A percentile compares a stretch with the other conserved stretches of the same genome.
Evolutionary conservation across 1,284 basidiomycete species (phyloP).

Genomic region (Cutaneotrichosporon arboriforme): DNA sequence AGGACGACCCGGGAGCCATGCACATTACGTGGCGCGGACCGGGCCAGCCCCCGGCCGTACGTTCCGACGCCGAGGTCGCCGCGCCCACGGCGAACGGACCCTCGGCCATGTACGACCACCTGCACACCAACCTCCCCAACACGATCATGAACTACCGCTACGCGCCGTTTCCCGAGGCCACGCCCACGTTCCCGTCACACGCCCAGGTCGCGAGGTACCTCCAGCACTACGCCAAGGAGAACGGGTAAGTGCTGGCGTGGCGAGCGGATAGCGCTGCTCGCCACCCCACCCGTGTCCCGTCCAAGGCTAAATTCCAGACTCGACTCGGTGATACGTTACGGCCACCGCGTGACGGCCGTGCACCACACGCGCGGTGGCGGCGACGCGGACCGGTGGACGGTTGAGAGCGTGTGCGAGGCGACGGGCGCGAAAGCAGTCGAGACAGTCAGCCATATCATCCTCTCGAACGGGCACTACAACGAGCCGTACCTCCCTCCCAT

Average conservation of each 20-base stretch:
- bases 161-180: conserved; percentile 17
- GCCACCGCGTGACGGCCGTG: conserved; percentile 12
- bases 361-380: conserved; percentile 9
- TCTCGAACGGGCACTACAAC: conserved; percentile 52
- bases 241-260: conserved; percentile 12
- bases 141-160: conserved; percentile 21
- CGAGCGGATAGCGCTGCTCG: too few species aligned
- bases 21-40: conserved; percentile 12
- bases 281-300: background rate
- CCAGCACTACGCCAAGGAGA: conserved; percentile 12
- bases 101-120: conserved; percentile 18
- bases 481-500: conserved; percentile 50
- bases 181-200: conserved; percentile 20
- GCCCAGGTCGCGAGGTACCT: conserved; percentile 17
- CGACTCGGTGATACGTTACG: conserved; percentile 27
- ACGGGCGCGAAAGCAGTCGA: conserved; percentile 16
- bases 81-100: conserved; percentile 13
- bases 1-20: conserved; percentile 13
- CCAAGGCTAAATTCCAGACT: conserved; percentile 7
- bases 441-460: conserved; percentile 25
- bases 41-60: conserved; percentile 9
- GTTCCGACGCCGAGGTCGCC: conserved; percentile 9
- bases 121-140: conserved; percentile 40
- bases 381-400: conserved; percentile 17
- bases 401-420: conserved; percentile 10